A percentile compares a stretch with the other conserved stretches of the same genome.
Conservation (phyloP, 345 rosid species). For the Eucalyptus curtisii region DNA sequence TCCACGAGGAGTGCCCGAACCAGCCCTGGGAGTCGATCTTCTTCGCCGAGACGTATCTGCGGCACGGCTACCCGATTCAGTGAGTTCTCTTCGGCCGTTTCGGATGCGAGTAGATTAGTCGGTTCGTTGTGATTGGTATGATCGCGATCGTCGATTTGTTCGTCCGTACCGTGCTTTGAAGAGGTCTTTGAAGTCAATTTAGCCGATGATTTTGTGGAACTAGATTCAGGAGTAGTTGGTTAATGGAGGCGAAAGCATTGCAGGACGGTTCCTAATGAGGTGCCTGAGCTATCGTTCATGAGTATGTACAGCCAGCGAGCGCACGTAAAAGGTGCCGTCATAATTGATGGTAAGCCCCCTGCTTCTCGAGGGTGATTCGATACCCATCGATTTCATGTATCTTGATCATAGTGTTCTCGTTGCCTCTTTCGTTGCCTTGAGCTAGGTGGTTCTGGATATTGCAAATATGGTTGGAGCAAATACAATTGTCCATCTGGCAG, state of each 20-base stretch:
- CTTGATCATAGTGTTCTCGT: not conserved
- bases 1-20: conserved; percentile 16
- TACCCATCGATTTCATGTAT: rapidly evolving
- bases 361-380: not conserved
- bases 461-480: conserved; percentile 93
- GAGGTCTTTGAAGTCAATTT: not conserved
- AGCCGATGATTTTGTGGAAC: not conserved
- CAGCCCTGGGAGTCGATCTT: conserved; percentile 44
- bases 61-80: conserved; percentile 63
- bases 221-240: not conserved
- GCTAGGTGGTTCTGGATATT: conserved; percentile 90
- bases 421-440: not conserved
- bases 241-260: not conserved
- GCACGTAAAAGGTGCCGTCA: conserved; percentile 54
- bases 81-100: conserved; percentile 1
- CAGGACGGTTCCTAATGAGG: conserved; percentile 24
- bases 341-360: conserved; percentile 58
- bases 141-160: not conserved
- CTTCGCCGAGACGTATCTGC: conserved; percentile 58
- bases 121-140: not conserved
- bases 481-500: conserved; percentile 60
- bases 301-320: conserved; percentile 51
- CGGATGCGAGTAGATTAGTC: not conserved
- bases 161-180: not conserved
- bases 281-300: conserved; percentile 48